Evolutionary conservation across 2,329 filamentous ascomycete species (phyloP), one percentile per base, ranked within the genome.

Genomic region (Pestalotiopsis sp.): DNA sequence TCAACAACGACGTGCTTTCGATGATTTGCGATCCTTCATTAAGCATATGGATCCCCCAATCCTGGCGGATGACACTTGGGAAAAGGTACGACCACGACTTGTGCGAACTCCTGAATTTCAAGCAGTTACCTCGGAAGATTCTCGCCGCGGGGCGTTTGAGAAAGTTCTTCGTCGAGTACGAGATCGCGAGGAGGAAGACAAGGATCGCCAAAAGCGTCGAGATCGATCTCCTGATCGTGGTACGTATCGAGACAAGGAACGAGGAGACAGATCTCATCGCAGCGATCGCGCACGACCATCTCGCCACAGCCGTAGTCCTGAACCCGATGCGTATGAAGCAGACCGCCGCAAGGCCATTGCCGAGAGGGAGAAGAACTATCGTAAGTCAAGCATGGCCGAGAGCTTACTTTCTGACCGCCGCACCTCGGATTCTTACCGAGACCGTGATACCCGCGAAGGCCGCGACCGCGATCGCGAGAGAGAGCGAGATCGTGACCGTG

Each of bases 311-410:
- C 93, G 94, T 74, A 94, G 92, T 73, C 94, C 94, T n/a, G 96
- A 98, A 79, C 88, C 89, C 68, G 94, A 99, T 81, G 89, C 93
- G 22, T 99, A 99, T 79, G 96, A 98, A 80, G 96, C 94, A 69
- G 96, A 99, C 78, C 90, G 96, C 72, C 92, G 94, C 75, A 96
- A 95, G 79, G 95, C 95, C 57, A 94, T 96, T 76, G 94, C 94
- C 68, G 94, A 97, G 77, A 91, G 97, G 61, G 97, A 98, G 81
- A 92, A 94, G 72, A 94, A 97, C 74, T 97, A 97, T 81, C 91
- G 93, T 78, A 97, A 96, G 81, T 85, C 89, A 58, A 89, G 87
- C 77, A 89, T 89, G 81, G 92, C 91, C 71, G 88, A 90, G 74
- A 88, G 83, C 71, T 80, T 89, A 22, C 78, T 90, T 66, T 85